Evolutionary conservation across 2,329 filamentous ascomycete genomes (phyloP).

Genomic region (Aspergillus piperis): DNA sequence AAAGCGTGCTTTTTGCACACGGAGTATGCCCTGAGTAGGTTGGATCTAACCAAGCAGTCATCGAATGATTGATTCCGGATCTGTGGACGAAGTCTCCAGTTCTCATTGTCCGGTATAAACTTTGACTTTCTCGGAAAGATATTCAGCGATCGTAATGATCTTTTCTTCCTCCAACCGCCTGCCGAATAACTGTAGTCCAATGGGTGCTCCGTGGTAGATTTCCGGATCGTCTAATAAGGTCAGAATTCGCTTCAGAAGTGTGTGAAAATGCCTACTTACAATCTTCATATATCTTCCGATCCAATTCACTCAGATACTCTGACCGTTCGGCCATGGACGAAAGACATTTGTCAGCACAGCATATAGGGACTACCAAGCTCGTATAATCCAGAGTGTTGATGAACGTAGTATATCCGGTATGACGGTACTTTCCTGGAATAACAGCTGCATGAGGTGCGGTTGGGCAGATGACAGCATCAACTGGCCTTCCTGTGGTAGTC

Average conservation of each 20-base stretch:
- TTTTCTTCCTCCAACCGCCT: background rate
- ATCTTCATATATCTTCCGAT: background rate
- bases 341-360: slow-evolving; percentile 43
- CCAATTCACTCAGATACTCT: background rate
- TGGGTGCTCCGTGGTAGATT: background rate
- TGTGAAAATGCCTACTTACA: background rate
- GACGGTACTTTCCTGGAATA: slow-evolving; percentile 36
- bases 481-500: slow-evolving; percentile 22
- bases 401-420: slow-evolving; percentile 30
- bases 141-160: slow-evolving; percentile 8
- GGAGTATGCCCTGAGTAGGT: too few species aligned
- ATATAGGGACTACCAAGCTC: slow-evolving; percentile 49
- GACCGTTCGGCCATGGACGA: background rate
- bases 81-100: too few species aligned
- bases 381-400: slow-evolving; percentile 46
- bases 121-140: background rate
- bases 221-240: background rate
- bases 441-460: slow-evolving; percentile 43
- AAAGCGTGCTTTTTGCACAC: too few species aligned
- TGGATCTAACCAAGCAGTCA: too few species aligned
- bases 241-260: slow-evolving; percentile 26
- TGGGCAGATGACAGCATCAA: slow-evolving; percentile 45
- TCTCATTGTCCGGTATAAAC: too few species aligned
- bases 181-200: background rate
- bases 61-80: too few species aligned